Evolutionary conservation across 805 yeast species (phyloP), one percentile per base, ranked within the genome.

Genomic region (Lachancea dasiensis): DNA sequence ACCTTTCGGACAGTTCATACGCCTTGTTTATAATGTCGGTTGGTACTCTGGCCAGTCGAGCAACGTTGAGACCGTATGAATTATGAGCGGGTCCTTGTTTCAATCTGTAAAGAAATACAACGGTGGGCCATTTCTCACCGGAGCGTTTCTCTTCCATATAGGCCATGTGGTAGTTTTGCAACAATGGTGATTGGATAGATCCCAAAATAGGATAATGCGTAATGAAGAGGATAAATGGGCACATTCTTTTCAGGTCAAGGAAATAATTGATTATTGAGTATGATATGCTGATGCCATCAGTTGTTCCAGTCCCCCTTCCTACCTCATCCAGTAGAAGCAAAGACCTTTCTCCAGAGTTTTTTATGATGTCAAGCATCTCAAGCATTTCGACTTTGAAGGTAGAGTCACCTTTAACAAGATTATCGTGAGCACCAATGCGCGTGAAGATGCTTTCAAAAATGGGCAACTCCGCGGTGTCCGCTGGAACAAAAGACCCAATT

Each of bases 311-410:
- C 8, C 95, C 97, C 56, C 98, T 75, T 3, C 99, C 99, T 31
- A 92, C 74, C 60, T 92, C 99, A 61, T 92, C 99, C 45, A 92
- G 81, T 16, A 92, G 78, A 35, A 92, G 78, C 40, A 92, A 69
- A 5, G 96, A 86, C 44, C 83, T 80, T 21, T 68, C 61, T 0
- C 92, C 79, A 2, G 95, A 89, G 6, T 84, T 75, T 43, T 83
- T 78, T 40, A 92, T 68, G 47, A 92, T 90, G 2, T 90, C 77
- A 0, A 95, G 81, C 36, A 95, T 86, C 53, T 92, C 98, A 36
- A 86, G 68, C 97, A 92, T 87, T 60, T 92, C 99, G 19, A 95
- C 85, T 85, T 85, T 84, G 54, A 89, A 87, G 0, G 95, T 87
- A 0, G 95, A 84, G 49, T 83, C 77, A 2, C 92, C 90, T 16